Evolutionary conservation across 2,329 filamentous ascomycete genomes (phyloP).

Genomic region (Fusarium sp.): DNA sequence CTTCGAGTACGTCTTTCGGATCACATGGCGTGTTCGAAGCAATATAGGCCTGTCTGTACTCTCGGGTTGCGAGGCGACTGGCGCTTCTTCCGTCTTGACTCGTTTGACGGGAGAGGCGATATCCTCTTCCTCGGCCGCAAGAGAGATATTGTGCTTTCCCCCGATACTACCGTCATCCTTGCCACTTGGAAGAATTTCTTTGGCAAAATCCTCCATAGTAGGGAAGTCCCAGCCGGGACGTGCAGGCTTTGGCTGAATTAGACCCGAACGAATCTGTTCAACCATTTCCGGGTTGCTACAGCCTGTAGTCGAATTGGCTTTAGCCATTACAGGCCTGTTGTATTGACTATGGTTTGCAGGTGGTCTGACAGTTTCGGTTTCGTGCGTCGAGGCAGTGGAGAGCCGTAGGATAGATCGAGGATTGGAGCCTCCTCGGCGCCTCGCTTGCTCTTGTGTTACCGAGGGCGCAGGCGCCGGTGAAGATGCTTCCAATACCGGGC

Average conservation of each 20-base stretch:
- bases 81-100: slow-evolving; percentile 21
- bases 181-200: slow-evolving; percentile 10
- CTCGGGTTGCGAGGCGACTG: neutral
- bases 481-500: slow-evolving; percentile 41
- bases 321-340: slow-evolving; percentile 37
- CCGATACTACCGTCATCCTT: neutral
- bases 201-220: slow-evolving; percentile 45
- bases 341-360: slow-evolving; percentile 39
- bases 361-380: neutral
- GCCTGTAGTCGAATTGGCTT: slow-evolving; percentile 1
- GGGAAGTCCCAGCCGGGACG: slow-evolving; percentile 33
- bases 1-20: slow-evolving; percentile 24
- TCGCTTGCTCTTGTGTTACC: slow-evolving; percentile 52
- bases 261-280: slow-evolving; percentile 45
- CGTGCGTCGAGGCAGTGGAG: slow-evolving; percentile 22
- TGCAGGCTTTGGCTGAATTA: slow-evolving; percentile 30
- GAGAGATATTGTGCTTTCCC: neutral
- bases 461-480: slow-evolving; percentile 48
- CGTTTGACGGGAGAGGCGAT: slow-evolving; percentile 18
- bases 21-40: neutral
- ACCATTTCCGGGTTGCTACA: slow-evolving; percentile 36
- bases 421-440: slow-evolving; percentile 47
- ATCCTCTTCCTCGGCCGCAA: neutral
- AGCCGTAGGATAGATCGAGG: slow-evolving; percentile 53
- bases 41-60: neutral